These are phyloP conservation scores for Ceratocystis cubensis DNA, from an alignment of 2,329 filamentous ascomycete species.

Conservation along the genomic window DNA sequence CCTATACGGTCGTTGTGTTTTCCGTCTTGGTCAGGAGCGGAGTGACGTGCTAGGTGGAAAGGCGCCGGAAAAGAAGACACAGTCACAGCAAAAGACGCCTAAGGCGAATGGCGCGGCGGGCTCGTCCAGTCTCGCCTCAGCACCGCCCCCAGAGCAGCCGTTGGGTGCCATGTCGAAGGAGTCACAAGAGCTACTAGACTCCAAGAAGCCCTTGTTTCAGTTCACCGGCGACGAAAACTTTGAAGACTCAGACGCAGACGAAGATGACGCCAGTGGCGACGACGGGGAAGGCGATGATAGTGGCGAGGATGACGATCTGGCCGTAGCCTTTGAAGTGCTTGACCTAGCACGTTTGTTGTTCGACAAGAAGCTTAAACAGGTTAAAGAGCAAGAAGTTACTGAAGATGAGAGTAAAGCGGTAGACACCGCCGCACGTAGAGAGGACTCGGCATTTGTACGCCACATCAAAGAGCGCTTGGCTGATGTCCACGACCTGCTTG, in stretches of 20 bases:
- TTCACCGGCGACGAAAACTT: conserved; percentile 93
- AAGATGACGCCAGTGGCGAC: conserved; percentile 33
- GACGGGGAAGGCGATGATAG: conserved; percentile 39
- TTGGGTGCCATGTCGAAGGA: conserved; percentile 29
- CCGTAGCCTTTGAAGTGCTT: conserved; percentile 71
- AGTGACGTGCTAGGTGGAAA: conserved; percentile 86
- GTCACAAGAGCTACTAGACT: conserved; percentile 22
- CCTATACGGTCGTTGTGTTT: conserved; percentile 83
- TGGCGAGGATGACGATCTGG: conserved; percentile 55
- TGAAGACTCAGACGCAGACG: conserved; percentile 67
- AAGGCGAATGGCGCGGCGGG: conserved; percentile 32
- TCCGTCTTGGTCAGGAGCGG: conserved; percentile 86
- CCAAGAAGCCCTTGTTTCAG: conserved; percentile 72
- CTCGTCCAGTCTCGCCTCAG: conserved; percentile 17
- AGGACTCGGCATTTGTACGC: conserved; percentile 34
- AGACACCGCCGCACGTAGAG: conserved; percentile 29
- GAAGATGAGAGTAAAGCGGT: conserved; percentile 26
- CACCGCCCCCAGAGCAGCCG: conserved; percentile 29
- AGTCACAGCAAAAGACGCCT: conserved; percentile 27
- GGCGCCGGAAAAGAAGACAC: conserved; percentile 44
- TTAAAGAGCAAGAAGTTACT: conserved; percentile 22
- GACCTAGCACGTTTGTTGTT: conserved; percentile 62
- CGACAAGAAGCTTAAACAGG: conserved; percentile 39
- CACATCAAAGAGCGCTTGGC: conserved; percentile 75
- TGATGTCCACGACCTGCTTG: conserved; percentile 85